Evolutionary conservation across 163 green algal genomes (phyloP), one percentile per base, ranked within the genome.

Genomic region (Volvox carteri): DNA sequence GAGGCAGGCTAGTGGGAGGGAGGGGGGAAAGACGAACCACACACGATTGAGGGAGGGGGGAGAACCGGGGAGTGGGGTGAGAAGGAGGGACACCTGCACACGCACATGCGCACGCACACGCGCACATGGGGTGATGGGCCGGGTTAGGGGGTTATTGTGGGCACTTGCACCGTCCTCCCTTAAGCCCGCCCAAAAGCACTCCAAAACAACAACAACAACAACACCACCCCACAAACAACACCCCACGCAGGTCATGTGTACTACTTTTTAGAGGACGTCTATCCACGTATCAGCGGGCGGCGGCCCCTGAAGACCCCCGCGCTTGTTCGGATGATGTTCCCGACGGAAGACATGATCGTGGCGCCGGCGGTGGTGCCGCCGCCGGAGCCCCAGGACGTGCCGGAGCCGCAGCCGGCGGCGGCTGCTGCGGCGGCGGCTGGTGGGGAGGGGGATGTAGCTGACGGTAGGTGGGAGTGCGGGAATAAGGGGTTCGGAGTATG

Each of bases 201-300:
- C n/a, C n/a, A n/a, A n/a, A n/a, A n/a, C n/a, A n/a, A n/a, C n/a
- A n/a, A n/a, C n/a, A n/a, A n/a, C n/a, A n/a, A n/a, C n/a, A n/a
- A n/a, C n/a, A n/a, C n/a, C n/a, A n/a, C n/a, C n/a, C n/a, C n/a
- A n/a, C n/a, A n/a, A n/a, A n/a, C n/a, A n/a, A n/a, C n/a, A n/a
- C 39, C 4, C 44, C 52, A 25, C 4, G 90, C 92, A 96, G 96
- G 97, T 6, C 98, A 99, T 84, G 90, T 94, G 6, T 99, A 99
- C 93, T 99, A 99, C 90, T 99, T 99, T 88, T 77, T 99, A 62
- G 98, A 99, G 90, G 98, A 99, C 90, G 97, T 99, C 41, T 99
- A 99, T 89, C 98, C 98, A 0, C 92, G 93, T 37, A 99, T 99
- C 93, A 96, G 94, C n/a, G 90, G 90, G 25, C 89, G 96, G 56